A percentile compares a stretch with the other conserved stretches of the same genome.
phyloP scores from a whole-genome alignment of 1,284 basidiomycete genomes.

The Naganishia liquefaciens region DNA sequence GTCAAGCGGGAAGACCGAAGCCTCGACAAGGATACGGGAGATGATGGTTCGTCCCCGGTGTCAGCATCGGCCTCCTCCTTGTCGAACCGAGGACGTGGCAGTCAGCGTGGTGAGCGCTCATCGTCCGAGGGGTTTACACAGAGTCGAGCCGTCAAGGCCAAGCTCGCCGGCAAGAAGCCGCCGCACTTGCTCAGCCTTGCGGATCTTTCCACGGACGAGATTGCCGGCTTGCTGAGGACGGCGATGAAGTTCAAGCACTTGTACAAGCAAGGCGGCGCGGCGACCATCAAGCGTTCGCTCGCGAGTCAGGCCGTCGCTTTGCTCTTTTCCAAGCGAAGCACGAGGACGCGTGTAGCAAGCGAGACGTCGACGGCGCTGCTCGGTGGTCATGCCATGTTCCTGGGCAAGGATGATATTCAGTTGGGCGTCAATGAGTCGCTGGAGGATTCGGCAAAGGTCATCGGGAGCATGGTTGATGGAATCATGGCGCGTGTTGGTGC shows the following conservation, averaged over 20 bases:
- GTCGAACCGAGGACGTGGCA: background rate
- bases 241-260: conserved; percentile 47
- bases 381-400: conserved; percentile 87
- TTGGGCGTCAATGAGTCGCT: conserved; percentile 91
- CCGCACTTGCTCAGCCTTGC: conserved; percentile 50
- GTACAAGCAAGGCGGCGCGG: conserved; percentile 36
- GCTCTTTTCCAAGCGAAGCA: conserved; percentile 89
- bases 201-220: conserved; percentile 46
- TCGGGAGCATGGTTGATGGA: conserved; percentile 93
- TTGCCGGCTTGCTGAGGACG: conserved; percentile 40
- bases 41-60: background rate
- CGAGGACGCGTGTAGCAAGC: conserved; percentile 83
- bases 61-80: no score
- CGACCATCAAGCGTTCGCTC: conserved; percentile 58
- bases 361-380: conserved; percentile 77
- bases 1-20: conserved; percentile 23
- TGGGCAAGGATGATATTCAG: conserved; percentile 91
- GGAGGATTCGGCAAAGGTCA: conserved; percentile 77
- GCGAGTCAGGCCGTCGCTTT: conserved; percentile 81
- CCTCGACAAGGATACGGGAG: conserved; percentile 20
- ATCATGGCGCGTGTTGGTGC: conserved; percentile 94
- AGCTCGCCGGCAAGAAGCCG: conserved; percentile 18
- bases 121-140: background rate
- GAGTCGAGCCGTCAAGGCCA: background rate
- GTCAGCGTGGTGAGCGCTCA: background rate